phyloP scores from a whole-genome alignment of 2,329 filamentous ascomycete species.

The Neodidymelliopsis sp. region DNA sequence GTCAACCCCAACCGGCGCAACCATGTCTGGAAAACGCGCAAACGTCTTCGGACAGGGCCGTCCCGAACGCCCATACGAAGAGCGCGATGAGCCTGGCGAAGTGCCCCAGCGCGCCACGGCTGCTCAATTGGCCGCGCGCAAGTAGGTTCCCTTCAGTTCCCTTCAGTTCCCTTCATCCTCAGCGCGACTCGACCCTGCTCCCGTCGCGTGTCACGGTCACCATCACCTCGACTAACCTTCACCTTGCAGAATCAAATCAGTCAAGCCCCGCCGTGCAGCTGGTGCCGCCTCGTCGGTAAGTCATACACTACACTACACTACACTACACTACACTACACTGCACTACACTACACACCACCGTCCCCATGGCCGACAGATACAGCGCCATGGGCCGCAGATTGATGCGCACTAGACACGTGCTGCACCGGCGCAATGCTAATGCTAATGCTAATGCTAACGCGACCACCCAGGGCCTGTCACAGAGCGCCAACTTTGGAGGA shows the following conservation, averaged over 20 bases:
- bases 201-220: conserved; percentile 5
- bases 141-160: conserved; percentile 63
- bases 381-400: conserved; percentile 16
- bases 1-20: conserved; percentile 22
- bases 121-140: conserved; percentile 62
- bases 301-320: conserved; percentile 20
- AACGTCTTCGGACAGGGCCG: conserved; percentile 40
- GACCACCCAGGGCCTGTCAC: conserved; percentile 29
- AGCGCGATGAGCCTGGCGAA: conserved; percentile 50
- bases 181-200: conserved; percentile 1
- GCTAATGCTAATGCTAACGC: no score
- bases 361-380: conserved; percentile 14
- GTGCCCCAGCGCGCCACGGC: conserved; percentile 60
- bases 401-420: conserved; percentile 15
- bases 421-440: conserved; percentile 26
- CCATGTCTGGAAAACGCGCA: conserved; percentile 41
- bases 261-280: conserved; percentile 34
- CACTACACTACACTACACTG: not conserved
- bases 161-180: conserved; percentile 18
- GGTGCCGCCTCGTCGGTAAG: conserved; percentile 37
- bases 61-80: conserved; percentile 37
- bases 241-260: conserved; percentile 35
- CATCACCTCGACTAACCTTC: conserved; percentile 26
- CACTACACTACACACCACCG: conserved; percentile 1
- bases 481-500: conserved; percentile 32